Conservation (phyloP, 345 rosid species). For the Clarkia xantiana region DNA sequence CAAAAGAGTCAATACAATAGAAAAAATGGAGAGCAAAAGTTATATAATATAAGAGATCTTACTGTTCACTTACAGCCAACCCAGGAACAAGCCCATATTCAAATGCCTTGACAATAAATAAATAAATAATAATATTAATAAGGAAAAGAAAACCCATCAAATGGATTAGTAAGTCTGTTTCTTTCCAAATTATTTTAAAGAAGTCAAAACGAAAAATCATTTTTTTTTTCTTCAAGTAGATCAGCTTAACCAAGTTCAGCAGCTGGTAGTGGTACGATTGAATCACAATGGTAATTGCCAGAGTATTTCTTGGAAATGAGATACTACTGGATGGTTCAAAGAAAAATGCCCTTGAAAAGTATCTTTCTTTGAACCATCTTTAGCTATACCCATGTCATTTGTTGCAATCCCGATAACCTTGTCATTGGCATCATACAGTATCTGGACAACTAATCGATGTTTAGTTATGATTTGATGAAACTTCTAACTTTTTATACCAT, state of each 20-base stretch:
- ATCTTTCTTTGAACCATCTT: slow-evolving; percentile 80
- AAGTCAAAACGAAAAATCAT: too few relatives aligned
- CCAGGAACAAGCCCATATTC: slow-evolving; percentile 86
- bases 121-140: too few relatives aligned
- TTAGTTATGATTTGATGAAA: not conserved
- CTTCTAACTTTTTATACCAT: slow-evolving; percentile 1
- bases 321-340: too few relatives aligned
- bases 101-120: slow-evolving; percentile 35
- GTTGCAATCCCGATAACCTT: slow-evolving; percentile 75
- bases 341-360: too few relatives aligned
- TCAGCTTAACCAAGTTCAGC: too few relatives aligned
- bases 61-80: slow-evolving; percentile 74
- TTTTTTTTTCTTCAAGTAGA: too few relatives aligned
- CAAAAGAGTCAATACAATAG: not conserved
- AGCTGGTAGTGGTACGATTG: too few relatives aligned
- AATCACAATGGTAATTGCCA: too few relatives aligned
- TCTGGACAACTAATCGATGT: slow-evolving; percentile 27
- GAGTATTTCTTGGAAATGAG: too few relatives aligned
- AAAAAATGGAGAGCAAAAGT: slow-evolving; percentile 1
- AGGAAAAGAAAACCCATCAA: slow-evolving; percentile 6
- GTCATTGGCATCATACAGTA: slow-evolving; percentile 48
- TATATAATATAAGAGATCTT: slow-evolving; percentile 18
- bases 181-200: too few relatives aligned
- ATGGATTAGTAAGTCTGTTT: slow-evolving; percentile 56
- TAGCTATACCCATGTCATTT: slow-evolving; percentile 92